A percentile compares a stretch with the other conserved stretches of the same genome.
Conservation (phyloP, 306 rosid genomes). For the Cucurbita argyrosperma region DNA sequence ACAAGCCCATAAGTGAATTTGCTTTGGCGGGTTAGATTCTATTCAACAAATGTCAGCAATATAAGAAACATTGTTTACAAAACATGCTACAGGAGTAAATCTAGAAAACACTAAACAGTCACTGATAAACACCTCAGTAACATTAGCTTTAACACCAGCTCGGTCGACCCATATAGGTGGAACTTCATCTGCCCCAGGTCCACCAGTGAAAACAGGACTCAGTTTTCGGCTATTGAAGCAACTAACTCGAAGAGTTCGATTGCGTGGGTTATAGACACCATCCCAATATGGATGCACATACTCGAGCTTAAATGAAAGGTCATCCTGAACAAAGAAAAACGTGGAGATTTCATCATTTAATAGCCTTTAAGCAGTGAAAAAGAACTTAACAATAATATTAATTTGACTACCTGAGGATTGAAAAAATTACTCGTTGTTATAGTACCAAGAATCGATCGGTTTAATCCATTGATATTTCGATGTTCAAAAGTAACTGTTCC, state of each 20-base stretch:
- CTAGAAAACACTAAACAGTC: neutral
- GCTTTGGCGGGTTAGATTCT: conserved; percentile 92
- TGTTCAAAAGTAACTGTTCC: conserved; percentile 84
- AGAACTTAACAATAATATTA: neutral
- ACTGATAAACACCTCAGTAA: conserved; percentile 52
- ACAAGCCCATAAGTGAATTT: conserved; percentile 94
- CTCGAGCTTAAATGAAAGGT: conserved; percentile 90
- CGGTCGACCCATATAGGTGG: conserved; percentile 97
- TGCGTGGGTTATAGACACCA: conserved; percentile 54
- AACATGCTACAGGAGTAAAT: neutral
- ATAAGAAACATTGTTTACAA: neutral
- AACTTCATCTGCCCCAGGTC: conserved; percentile 93
- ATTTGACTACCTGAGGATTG: conserved; percentile 55
- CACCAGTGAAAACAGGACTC: conserved; percentile 95
- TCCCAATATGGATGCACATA: conserved; percentile 86
- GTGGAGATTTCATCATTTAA: neutral
- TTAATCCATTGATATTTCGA: conserved; percentile 67
- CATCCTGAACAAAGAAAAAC: conserved; percentile 47
- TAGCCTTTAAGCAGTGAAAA: neutral
- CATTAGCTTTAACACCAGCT: conserved; percentile 71
- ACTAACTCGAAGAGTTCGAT: conserved; percentile 74
- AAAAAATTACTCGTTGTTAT: conserved; percentile 70
- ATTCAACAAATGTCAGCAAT: conserved; percentile 9
- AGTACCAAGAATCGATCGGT: conserved; percentile 71
- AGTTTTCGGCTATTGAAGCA: conserved; percentile 88